Evolutionary conservation across 2,329 filamentous ascomycete genomes (phyloP), one percentile per base, ranked within the genome.

Genomic region (Pestalotiopsis sp.): DNA sequence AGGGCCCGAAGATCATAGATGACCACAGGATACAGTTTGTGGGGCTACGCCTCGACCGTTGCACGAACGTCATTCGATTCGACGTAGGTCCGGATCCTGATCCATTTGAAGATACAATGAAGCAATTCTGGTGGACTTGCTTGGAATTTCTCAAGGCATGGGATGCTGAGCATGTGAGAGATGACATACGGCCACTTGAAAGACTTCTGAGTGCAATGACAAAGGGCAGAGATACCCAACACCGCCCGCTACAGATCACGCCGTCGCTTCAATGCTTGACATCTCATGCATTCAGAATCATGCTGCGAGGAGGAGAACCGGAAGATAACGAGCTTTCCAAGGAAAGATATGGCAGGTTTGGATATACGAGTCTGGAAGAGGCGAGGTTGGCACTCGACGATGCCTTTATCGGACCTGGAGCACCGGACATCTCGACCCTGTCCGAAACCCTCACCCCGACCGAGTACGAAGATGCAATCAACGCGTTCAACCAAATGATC

Each of bases 111-210:
- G 65, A 49, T 14, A 4, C 25, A 2, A 4, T 61, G 57, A 27
- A 41, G 11, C 31, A 27, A 3, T 66, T 66, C 38, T 61, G 65
- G 65, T 61, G 65, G 65, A n/a, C 58, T 13, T 66, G 65, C 14
- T 58, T 66, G 3, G 38, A 61, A 1, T 61, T 59, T 9, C 57
- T 59, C 25, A 59, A 5, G 0, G 3, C 27, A 23, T 59, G 57
- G 57, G 65, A 36, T 12, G 20, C 1, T 13, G 23, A 61, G n/a
- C 57, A 61, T 17, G 3, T 20, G 14, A 25, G 31, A 14, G 20
- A 39, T 11, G 55, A 39, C 2, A 39, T n/a, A 0, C 2, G 13
- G 1, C 55, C 49, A 25, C 65, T 66, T 13, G 65, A 60, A 25
- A 25, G 25, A 7, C 17, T 66, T 1, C n/a, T 66, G 36, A 6